A percentile compares a stretch with the other conserved stretches of the same genome.
These are phyloP conservation scores for Lachancea nothofagi DNA, from an alignment of 805 yeast species.

Conservation along the genomic window DNA sequence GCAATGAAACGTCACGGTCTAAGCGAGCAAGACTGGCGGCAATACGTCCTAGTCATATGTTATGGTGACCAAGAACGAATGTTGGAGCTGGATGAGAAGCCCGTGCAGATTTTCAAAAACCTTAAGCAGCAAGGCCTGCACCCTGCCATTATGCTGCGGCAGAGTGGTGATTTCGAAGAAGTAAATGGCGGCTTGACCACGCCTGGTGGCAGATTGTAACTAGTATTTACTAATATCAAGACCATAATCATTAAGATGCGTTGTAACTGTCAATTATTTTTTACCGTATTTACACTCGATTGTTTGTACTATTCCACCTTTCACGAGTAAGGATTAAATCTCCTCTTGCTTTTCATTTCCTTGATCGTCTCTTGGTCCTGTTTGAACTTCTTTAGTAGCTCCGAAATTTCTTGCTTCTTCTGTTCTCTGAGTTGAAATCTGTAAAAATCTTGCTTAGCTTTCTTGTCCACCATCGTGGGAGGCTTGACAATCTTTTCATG, in stretches of 20 bases:
- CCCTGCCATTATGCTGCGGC: slow-evolving; percentile 90
- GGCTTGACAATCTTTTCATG: slow-evolving; percentile 23
- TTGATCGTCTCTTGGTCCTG: slow-evolving; percentile 84
- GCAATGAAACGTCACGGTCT: slow-evolving; percentile 84
- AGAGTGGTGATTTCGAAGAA: slow-evolving; percentile 52
- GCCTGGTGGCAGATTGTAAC: slow-evolving; percentile 17
- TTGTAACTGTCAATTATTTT: neutral
- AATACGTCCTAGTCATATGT: slow-evolving; percentile 82
- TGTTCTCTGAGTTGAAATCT: slow-evolving; percentile 92
- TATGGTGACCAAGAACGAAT: slow-evolving; percentile 88
- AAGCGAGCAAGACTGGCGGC: slow-evolving; percentile 74
- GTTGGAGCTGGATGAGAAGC: slow-evolving; percentile 77
- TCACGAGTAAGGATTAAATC: slow-evolving; percentile 74
- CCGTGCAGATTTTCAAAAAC: slow-evolving; percentile 79
- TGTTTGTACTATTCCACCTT: neutral
- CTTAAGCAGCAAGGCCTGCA: slow-evolving; percentile 78
- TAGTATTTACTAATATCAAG: slow-evolving; percentile 2
- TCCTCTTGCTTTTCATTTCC: slow-evolving; percentile 70
- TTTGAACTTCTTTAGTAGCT: slow-evolving; percentile 74
- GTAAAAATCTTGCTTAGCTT: slow-evolving; percentile 84
- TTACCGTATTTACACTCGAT: slow-evolving; percentile 2
- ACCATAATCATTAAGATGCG: neutral
- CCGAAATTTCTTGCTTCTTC: slow-evolving; percentile 89
- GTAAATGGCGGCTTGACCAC: slow-evolving; percentile 18
- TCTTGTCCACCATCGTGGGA: slow-evolving; percentile 48